phyloP scores from a whole-genome alignment of 2,329 filamentous ascomycete genomes.

The Ciborinia camelliae region DNA sequence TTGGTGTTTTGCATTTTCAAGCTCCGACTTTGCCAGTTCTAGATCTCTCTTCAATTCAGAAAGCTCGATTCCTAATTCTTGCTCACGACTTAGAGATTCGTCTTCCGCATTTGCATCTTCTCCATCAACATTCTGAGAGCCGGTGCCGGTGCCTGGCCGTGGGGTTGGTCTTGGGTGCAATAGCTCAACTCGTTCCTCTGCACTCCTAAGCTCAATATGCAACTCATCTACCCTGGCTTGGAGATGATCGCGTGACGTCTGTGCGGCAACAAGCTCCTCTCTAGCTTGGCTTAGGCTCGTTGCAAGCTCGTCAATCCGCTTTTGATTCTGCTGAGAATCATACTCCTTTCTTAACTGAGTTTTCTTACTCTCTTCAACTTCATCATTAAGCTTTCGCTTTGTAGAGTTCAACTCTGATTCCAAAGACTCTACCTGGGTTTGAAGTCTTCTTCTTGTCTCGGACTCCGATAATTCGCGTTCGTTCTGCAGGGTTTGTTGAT shows the following conservation, averaged over 20 bases:
- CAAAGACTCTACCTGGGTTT: constrained; percentile 71
- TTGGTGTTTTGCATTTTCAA: constrained; percentile 77
- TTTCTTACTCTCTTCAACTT: constrained; percentile 82
- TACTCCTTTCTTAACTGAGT: constrained; percentile 81
- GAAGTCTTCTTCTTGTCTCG: constrained; percentile 76
- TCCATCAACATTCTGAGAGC: constrained; percentile 42
- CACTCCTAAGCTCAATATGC: constrained; percentile 79
- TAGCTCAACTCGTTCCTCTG: constrained; percentile 80
- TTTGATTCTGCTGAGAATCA: constrained; percentile 82
- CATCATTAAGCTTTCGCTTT: constrained; percentile 79
- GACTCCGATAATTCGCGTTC: constrained; percentile 83
- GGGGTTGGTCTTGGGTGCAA: constrained; percentile 76
- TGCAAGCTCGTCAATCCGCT: constrained; percentile 88
- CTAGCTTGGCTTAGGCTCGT: constrained; percentile 74
- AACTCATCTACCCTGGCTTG: constrained; percentile 87
- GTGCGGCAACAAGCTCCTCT: constrained; percentile 80
- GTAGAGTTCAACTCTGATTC: constrained; percentile 74
- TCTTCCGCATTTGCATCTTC: constrained; percentile 47
- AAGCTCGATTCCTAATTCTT: constrained; percentile 80
- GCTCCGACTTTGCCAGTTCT: constrained; percentile 73
- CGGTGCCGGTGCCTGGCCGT: constrained; percentile 46
- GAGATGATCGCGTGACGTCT: constrained; percentile 85
- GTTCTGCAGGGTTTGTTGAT: constrained; percentile 84
- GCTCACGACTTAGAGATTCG: constrained; percentile 62
- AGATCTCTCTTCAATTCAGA: constrained; percentile 84